These are phyloP conservation scores for Gamsiella multidivaricata DNA, from an alignment of 192 early-diverging fungal genomes.

Conservation along the genomic window DNA sequence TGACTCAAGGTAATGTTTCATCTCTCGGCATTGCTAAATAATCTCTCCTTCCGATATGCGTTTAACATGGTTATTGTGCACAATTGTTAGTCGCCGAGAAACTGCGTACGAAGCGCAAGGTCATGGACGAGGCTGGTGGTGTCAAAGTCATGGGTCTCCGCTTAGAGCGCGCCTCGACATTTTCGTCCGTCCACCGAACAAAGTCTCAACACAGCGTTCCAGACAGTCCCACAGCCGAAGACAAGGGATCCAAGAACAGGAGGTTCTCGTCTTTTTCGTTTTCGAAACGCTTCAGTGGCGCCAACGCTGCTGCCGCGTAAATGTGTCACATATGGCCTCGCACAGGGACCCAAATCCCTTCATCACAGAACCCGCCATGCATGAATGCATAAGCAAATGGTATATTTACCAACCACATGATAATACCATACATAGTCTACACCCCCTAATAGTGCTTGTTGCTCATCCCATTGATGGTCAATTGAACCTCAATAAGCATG, in stretches of 20 bases:
- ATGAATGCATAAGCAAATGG: too few species aligned
- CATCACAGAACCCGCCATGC: too few species aligned
- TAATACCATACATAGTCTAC: too few species aligned
- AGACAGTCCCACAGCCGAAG: neutral
- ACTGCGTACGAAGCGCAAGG: conserved; percentile 14
- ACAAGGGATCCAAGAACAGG: neutral
- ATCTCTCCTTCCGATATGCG: neutral
- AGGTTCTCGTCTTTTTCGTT: neutral
- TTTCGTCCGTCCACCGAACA: conserved; percentile 20
- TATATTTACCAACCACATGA: too few species aligned
- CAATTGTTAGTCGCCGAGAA: conserved; percentile 14
- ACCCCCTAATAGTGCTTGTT: too few species aligned
- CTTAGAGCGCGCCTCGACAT: conserved; percentile 28
- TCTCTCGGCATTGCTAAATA: neutral
- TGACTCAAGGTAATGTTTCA: conserved; percentile 3
- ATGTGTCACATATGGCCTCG: too few species aligned
- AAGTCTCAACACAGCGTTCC: neutral
- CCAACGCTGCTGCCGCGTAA: too few species aligned
- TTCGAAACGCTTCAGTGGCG: neutral
- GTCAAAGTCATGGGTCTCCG: conserved; percentile 33
- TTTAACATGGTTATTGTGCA: too few species aligned
- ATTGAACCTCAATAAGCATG: too few species aligned
- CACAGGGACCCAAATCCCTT: too few species aligned
- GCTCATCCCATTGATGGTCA: too few species aligned
- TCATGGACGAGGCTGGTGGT: conserved; percentile 33